Evolutionary conservation across 108 stramenopile genomes (phyloP).

Genomic region (Nannochloropsis granulata): DNA sequence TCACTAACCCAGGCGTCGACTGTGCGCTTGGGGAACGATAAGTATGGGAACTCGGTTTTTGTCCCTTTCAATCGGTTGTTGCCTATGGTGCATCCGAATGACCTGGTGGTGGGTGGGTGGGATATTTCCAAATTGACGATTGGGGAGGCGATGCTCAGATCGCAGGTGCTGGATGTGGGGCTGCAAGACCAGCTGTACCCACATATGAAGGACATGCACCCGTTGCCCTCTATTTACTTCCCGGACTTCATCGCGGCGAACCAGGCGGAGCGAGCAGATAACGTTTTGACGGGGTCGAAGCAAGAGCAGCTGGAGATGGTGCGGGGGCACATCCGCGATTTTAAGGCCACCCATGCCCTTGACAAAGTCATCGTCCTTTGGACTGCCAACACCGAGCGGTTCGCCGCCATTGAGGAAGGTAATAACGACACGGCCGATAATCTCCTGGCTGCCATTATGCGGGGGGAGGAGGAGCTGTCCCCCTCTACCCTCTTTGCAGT

Average conservation of each 20-base stretch:
- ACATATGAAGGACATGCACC: constrained; percentile 69
- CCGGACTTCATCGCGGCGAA: constrained; percentile 95
- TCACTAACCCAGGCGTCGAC: constrained; percentile 80
- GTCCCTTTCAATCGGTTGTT: constrained; percentile 75
- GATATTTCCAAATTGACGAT: constrained; percentile 78
- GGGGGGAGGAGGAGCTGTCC: constrained; percentile 69
- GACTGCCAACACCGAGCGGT: constrained; percentile 98
- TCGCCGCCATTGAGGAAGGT: constrained; percentile 72
- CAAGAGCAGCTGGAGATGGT: constrained; percentile 82
- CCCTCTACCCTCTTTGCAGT: constrained; percentile 90
- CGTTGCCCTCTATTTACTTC: constrained; percentile 78
- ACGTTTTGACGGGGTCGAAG: constrained; percentile 74
- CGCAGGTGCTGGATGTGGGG: constrained; percentile 70
- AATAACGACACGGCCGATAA: constrained; percentile 77
- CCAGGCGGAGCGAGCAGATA: constrained; percentile 86
- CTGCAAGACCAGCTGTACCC: constrained; percentile 80
- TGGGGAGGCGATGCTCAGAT: constrained; percentile 76
- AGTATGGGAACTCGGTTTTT: constrained; percentile 61
- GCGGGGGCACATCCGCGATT: constrained; percentile 76
- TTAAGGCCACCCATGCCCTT: constrained; percentile 60
- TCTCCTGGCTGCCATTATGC: constrained; percentile 63
- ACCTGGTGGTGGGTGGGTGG: constrained; percentile 95
- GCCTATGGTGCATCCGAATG: constrained; percentile 81
- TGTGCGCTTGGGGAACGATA: constrained; percentile 69
- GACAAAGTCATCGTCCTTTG: constrained; percentile 89